Evolutionary conservation across 345 rosid genomes (phyloP).

Genomic region (Theobroma cacao): DNA sequence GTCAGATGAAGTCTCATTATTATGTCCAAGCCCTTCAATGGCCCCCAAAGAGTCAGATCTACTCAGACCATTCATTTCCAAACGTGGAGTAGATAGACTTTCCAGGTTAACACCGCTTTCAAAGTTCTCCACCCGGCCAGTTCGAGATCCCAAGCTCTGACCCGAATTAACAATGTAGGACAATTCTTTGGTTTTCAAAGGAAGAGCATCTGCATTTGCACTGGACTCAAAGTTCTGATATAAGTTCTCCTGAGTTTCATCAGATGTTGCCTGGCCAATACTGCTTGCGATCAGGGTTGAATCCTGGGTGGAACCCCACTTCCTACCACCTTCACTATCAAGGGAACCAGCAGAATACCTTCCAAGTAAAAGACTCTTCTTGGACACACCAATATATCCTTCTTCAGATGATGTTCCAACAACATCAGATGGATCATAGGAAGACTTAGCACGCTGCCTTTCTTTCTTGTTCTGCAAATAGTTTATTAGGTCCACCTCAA

Average conservation of each 20-base stretch:
- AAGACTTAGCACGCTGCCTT: slow-evolving; percentile 77
- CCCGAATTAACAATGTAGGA: slow-evolving; percentile 36
- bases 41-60: slow-evolving; percentile 39
- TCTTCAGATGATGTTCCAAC: slow-evolving; percentile 97
- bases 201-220: slow-evolving; percentile 40
- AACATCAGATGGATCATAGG: slow-evolving; percentile 82
- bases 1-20: slow-evolving; percentile 38
- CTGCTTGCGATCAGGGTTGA: slow-evolving; percentile 40
- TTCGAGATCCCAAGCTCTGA: slow-evolving; percentile 39
- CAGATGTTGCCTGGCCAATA: slow-evolving; percentile 48
- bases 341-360: slow-evolving; percentile 78
- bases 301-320: slow-evolving; percentile 85
- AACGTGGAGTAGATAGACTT: slow-evolving; percentile 41
- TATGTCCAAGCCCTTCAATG: slow-evolving; percentile 37
- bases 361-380: slow-evolving; percentile 72
- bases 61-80: slow-evolving; percentile 53
- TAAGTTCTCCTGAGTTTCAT: slow-evolving; percentile 65
- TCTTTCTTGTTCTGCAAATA: slow-evolving; percentile 94
- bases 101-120: slow-evolving; percentile 50
- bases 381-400: slow-evolving; percentile 61
- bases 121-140: slow-evolving; percentile 43
- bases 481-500: slow-evolving; percentile 96
- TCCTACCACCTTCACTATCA: slow-evolving; percentile 79
- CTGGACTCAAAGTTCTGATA: slow-evolving; percentile 60
- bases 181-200: slow-evolving; percentile 53